phyloP scores from a whole-genome alignment of 148 eudicot species.

The Simmondsia chinensis region DNA sequence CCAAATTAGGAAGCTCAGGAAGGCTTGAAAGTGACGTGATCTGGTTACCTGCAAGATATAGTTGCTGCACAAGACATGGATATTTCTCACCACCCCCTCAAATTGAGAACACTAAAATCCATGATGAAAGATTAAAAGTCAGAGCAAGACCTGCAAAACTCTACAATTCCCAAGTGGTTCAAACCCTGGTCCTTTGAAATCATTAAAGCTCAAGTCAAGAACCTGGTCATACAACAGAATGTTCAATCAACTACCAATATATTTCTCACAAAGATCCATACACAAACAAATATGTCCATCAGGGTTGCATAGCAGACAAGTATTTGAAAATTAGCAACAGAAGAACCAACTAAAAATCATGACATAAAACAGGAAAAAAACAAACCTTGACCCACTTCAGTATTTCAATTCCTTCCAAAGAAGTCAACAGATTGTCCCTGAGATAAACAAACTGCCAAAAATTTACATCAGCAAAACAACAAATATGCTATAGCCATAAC shows the following conservation, averaged over 20 bases:
- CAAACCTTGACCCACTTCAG: conserved; percentile 86
- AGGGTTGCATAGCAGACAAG: too few species aligned
- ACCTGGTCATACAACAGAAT: conserved; percentile 39
- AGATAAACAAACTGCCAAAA: conserved; percentile 90
- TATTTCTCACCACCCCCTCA: conserved; percentile 4
- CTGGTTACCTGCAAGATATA: conserved; percentile 98
- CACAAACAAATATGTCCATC: neutral
- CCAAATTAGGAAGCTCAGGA: conserved; percentile 93
- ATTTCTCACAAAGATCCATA: neutral
- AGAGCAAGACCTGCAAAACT: conserved; percentile 64
- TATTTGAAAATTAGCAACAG: neutral
- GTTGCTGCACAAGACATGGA: conserved; percentile 53
- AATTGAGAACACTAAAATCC: neutral
- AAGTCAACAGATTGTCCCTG: conserved; percentile 82
- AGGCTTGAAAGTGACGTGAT: conserved; percentile 83
- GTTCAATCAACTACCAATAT: conserved; percentile 4
- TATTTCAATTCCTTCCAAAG: conserved; percentile 84
- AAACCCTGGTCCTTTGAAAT: conserved; percentile 93
- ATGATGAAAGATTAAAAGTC: conserved; percentile 1
- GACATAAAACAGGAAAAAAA: conserved; percentile 6
- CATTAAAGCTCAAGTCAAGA: conserved; percentile 97
- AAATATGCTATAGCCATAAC: neutral
- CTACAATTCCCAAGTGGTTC: conserved; percentile 91
- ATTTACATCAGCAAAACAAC: conserved; percentile 6
- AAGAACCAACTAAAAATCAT: neutral